These are phyloP conservation scores for Venturia effusa DNA, from an alignment of 2,329 filamentous ascomycete species.

Conservation along the genomic window DNA sequence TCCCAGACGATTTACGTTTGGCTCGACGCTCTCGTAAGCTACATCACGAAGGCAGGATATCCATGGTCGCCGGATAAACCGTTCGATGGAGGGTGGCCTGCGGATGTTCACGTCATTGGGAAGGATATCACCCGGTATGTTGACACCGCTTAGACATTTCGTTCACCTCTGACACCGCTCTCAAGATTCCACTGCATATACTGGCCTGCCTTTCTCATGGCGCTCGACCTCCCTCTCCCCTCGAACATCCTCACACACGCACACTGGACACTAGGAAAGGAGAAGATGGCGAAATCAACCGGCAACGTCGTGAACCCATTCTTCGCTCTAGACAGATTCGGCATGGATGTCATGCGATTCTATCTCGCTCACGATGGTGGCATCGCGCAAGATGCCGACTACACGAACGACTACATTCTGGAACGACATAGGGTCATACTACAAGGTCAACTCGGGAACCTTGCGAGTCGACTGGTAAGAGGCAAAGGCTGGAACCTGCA, in stretches of 20 bases:
- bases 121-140: constrained; percentile 77
- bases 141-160: not conserved
- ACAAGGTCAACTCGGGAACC: constrained; percentile 68
- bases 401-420: constrained; percentile 68
- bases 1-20: constrained; percentile 95
- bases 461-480: constrained; percentile 59
- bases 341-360: constrained; percentile 77
- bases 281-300: constrained; percentile 94
- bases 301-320: constrained; percentile 95
- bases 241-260: constrained; percentile 76
- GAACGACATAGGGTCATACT: constrained; percentile 70
- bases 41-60: constrained; percentile 79
- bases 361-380: constrained; percentile 76
- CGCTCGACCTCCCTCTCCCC: constrained; percentile 67
- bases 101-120: constrained; percentile 82
- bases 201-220: constrained; percentile 94
- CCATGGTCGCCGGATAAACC: constrained; percentile 62
- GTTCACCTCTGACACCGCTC: not conserved
- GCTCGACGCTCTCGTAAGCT: constrained; percentile 93
- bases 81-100: constrained; percentile 65
- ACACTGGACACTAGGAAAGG: constrained; percentile 85
- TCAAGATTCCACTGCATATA: constrained; percentile 82
- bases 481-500: constrained; percentile 59
- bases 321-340: constrained; percentile 80
- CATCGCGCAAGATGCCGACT: constrained; percentile 68